These are phyloP conservation scores for Vitis cinerea DNA, from an alignment of 164 flowering plant genomes.

Conservation along the genomic window DNA sequence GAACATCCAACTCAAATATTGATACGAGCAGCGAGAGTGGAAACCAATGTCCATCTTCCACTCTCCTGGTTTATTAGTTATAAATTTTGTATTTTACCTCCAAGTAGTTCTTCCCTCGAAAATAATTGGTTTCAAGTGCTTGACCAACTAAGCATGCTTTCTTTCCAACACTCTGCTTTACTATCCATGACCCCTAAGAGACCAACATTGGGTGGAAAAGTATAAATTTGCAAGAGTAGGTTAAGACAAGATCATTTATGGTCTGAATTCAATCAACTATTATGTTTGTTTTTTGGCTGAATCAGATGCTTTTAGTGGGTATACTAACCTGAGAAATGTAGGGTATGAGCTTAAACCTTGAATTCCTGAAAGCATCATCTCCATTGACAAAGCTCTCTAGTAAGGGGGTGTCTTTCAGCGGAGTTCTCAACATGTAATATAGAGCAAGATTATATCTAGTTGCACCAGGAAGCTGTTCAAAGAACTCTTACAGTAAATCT, in stretches of 20 bases:
- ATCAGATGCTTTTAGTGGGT: neutral
- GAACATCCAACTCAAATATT: too few species aligned
- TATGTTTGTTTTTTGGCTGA: neutral
- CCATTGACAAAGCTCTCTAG: slow-evolving; percentile 56
- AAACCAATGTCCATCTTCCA: too few species aligned
- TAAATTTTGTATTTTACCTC: slow-evolving; percentile 52
- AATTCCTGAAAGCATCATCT: slow-evolving; percentile 57
- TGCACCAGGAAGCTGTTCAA: slow-evolving; percentile 51
- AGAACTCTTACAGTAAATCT: neutral
- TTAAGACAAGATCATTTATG: too few species aligned
- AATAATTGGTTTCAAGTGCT: slow-evolving; percentile 73
- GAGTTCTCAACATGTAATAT: slow-evolving; percentile 51
- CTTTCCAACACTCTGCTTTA: slow-evolving; percentile 95
- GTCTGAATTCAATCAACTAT: too few species aligned
- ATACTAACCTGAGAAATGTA: slow-evolving; percentile 47
- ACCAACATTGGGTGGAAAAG: neutral
- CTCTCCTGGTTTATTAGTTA: too few species aligned
- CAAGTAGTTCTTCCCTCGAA: slow-evolving; percentile 80
- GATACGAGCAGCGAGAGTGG: too few species aligned
- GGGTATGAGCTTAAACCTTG: slow-evolving; percentile 66
- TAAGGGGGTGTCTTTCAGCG: slow-evolving; percentile 42
- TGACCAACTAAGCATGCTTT: slow-evolving; percentile 91
- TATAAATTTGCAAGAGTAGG: too few species aligned
- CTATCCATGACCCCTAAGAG: slow-evolving; percentile 93
- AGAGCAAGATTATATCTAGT: slow-evolving; percentile 41